Conservation (phyloP, 2,329 filamentous ascomycete genomes). For the Alternaria ethzedia region DNA sequence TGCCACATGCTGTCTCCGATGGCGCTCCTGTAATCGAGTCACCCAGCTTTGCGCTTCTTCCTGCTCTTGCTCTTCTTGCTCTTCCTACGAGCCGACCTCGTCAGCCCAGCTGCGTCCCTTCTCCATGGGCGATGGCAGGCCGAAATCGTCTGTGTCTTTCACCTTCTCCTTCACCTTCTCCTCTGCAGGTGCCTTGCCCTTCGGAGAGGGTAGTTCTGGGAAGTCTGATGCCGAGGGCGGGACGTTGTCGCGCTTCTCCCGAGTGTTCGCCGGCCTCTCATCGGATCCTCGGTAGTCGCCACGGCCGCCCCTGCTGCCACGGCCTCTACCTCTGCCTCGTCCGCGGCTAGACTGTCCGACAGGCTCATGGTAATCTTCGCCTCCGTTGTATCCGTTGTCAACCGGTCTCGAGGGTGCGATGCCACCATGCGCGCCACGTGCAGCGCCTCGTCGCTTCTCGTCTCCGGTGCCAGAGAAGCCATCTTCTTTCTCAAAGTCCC, state of each 20-base stretch:
- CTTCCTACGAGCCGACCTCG: conserved; percentile 46
- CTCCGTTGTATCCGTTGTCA: conserved; percentile 23
- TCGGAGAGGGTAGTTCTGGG: conserved; percentile 49
- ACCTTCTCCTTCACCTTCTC: neutral
- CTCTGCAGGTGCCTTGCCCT: conserved; percentile 27
- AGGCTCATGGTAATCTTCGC: conserved; percentile 23
- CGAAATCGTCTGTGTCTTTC: conserved; percentile 38
- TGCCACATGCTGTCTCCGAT: neutral
- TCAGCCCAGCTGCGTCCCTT: conserved; percentile 54
- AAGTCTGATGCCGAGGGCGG: conserved; percentile 54
- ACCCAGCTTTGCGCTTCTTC: neutral
- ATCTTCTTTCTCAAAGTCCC: conserved; percentile 68
- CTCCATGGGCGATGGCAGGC: conserved; percentile 35
- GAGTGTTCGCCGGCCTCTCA: conserved; percentile 8
- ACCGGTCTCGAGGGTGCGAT: conserved; percentile 47
- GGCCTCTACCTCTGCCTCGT: conserved; percentile 43
- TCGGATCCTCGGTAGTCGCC: conserved; percentile 26
- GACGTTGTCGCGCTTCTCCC: conserved; percentile 24
- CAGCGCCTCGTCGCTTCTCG: conserved; percentile 52
- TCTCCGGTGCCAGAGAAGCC: conserved; percentile 55
- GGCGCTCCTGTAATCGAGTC: neutral
- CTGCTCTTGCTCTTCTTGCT: conserved; percentile 7
- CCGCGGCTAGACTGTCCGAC: conserved; percentile 24
- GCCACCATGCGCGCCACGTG: conserved; percentile 60
- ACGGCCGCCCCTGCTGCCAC: conserved; percentile 43